Percentiles rank a stretch among this genome's conserved stretches.
Conservation (phyloP, 1,139 yeast genomes). For the Suhomyces coccinellae region DNA sequence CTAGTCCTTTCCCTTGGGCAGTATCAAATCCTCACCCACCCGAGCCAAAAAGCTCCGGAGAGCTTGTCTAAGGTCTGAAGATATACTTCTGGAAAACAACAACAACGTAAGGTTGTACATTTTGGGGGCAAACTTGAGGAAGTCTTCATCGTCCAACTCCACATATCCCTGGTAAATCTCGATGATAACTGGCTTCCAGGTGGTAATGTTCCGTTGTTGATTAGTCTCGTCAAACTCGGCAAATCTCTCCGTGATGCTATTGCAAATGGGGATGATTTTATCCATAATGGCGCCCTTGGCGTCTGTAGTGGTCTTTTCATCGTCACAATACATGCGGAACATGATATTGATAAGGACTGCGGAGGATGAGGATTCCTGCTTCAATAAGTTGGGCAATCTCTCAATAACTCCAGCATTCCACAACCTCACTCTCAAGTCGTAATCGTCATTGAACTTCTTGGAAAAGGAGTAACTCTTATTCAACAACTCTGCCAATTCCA, state of each 20-base stretch:
- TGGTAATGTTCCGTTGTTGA: constrained; percentile 75
- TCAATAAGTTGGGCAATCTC: constrained; percentile 84
- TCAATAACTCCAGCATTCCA: constrained; percentile 94
- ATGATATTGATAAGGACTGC: constrained; percentile 81
- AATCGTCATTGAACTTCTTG: constrained; percentile 82
- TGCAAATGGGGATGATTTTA: constrained; percentile 70
- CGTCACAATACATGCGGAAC: constrained; percentile 79
- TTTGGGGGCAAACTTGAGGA: constrained; percentile 57
- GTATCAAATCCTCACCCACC: constrained; percentile 63
- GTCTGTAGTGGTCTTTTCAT: constrained; percentile 42
- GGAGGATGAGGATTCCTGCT: constrained; percentile 89
- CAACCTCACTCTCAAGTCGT: constrained; percentile 77
- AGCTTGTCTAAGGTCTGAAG: constrained; percentile 68
- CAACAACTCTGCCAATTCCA: constrained; percentile 59
- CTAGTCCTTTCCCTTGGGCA: constrained; percentile 3
- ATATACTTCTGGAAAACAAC: constrained; percentile 67
- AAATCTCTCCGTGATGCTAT: constrained; percentile 67
- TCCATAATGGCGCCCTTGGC: constrained; percentile 47
- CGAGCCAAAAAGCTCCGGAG: constrained; percentile 65
- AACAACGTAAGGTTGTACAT: constrained; percentile 69
- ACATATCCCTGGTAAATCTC: constrained; percentile 82
- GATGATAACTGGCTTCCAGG: constrained; percentile 91
- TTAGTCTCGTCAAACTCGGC: constrained; percentile 70
- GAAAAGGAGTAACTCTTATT: constrained; percentile 79
- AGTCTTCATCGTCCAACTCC: constrained; percentile 76